Percentiles rank a stretch among this genome's conserved stretches.
Evolutionary conservation across 345 rosid genomes (phyloP).

Genomic region (Hibiscus trionum): DNA sequence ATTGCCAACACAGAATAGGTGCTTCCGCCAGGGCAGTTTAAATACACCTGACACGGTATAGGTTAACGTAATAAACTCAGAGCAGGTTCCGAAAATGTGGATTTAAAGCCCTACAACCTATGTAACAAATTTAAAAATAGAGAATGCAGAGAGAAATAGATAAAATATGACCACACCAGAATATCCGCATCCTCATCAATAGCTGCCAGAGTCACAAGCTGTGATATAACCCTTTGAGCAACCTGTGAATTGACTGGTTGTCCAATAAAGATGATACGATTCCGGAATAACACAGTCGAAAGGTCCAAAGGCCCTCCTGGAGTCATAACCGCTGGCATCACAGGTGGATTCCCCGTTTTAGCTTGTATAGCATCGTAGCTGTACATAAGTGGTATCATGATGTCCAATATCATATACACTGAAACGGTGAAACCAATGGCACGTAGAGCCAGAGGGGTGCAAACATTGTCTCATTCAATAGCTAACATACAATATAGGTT

Average conservation of each 20-base stretch:
- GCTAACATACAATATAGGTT: not conserved
- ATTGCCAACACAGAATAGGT: conserved; percentile 79
- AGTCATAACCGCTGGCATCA: conserved; percentile 82
- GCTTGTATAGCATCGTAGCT: conserved; percentile 30
- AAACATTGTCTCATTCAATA: not conserved
- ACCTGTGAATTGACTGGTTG: conserved; percentile 74
- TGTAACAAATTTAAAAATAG: not conserved
- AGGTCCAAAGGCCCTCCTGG: conserved; percentile 90
- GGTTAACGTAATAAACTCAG: conserved; percentile 8
- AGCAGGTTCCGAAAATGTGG: not conserved
- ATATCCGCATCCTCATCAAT: conserved; percentile 82
- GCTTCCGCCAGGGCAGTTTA: conserved; percentile 96
- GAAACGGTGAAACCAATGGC: not conserved
- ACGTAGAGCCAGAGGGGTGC: not conserved
- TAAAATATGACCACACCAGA: conserved; percentile 38
- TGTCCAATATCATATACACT: not conserved
- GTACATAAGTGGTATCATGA: not conserved
- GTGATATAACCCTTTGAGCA: conserved; percentile 88
- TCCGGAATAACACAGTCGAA: conserved; percentile 70
- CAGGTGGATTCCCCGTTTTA: conserved; percentile 66
- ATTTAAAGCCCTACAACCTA: not conserved
- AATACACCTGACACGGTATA: conserved; percentile 48
- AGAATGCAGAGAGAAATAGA: not conserved
- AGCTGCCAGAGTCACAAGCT: conserved; percentile 86
- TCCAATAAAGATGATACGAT: conserved; percentile 85